Evolutionary conservation across 352 stramenopile genomes (phyloP).

Genomic region (Pythium apleroticum): DNA sequence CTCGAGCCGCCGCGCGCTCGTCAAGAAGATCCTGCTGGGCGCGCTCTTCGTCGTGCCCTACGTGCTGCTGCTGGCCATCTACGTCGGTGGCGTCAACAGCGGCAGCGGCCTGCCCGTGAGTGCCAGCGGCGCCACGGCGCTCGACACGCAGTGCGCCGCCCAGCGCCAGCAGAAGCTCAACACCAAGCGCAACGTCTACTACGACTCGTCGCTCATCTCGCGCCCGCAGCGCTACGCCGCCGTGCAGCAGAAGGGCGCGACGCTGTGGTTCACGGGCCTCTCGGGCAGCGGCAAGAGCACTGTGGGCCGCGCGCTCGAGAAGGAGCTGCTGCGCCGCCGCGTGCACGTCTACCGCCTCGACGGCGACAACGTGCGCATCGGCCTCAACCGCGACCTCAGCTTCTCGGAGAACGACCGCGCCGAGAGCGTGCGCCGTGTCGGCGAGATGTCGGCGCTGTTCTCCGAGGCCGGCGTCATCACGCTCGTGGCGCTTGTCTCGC

Average conservation of each 20-base stretch:
- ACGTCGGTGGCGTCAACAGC: constrained; percentile 28
- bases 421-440: constrained; percentile 96
- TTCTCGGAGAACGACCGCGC: constrained; percentile 96
- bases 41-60: constrained; percentile 62
- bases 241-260: constrained; percentile 95
- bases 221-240: constrained; percentile 66
- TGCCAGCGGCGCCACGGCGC: constrained; percentile 32
- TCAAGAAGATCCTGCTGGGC: constrained; percentile 57
- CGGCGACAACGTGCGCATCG: constrained; percentile 98
- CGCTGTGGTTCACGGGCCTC: constrained; percentile 98
- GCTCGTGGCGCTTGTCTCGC: constrained; percentile 96
- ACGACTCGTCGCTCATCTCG: constrained; percentile 74
- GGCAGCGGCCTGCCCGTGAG: constrained; percentile 1
- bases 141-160: constrained; percentile 46
- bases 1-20: constrained; percentile 39
- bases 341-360: constrained; percentile 98
- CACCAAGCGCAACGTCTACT: constrained; percentile 81
- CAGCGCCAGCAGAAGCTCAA: constrained; percentile 68
- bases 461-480: constrained; percentile 96
- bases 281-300: constrained; percentile 98
- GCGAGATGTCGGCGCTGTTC: constrained; percentile 97
- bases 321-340: constrained; percentile 91
- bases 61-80: constrained; percentile 57
- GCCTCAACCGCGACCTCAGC: constrained; percentile 96
- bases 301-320: constrained; percentile 95